These are phyloP conservation scores for Choiromyces venosus DNA, from an alignment of 495 filamentous ascomycete genomes.

Conservation along the genomic window DNA sequence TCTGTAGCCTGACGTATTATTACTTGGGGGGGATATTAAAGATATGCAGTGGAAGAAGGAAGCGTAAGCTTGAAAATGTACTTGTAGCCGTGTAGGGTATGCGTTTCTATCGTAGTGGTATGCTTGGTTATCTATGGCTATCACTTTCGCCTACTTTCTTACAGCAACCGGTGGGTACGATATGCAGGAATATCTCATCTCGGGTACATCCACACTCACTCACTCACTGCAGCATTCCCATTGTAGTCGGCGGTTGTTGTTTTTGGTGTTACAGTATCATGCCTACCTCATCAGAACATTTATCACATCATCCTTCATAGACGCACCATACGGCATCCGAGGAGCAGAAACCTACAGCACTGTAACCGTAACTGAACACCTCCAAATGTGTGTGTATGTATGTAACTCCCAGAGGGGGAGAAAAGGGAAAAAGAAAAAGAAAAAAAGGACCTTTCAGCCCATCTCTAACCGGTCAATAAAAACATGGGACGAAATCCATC, in stretches of 20 bases:
- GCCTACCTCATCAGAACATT: no score
- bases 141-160: no score
- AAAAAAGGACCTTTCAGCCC: not conserved
- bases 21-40: not conserved
- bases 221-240: not conserved
- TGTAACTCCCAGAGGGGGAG: no score
- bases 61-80: not conserved
- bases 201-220: no score
- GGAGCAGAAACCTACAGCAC: no score
- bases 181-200: not conserved
- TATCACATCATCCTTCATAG: no score
- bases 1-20: not conserved
- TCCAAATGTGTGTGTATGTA: not conserved
- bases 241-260: no score
- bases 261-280: no score
- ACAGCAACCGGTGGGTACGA: no score
- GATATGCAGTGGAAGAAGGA: not conserved
- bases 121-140: not conserved
- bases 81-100: not conserved
- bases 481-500: slow-evolving; percentile 1
- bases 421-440: not conserved
- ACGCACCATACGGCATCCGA: no score
- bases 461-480: no score
- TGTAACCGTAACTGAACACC: not conserved
- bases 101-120: no score